phyloP scores from a whole-genome alignment of 495 filamentous ascomycete genomes.

The Talaromyces nanjingensis region DNA sequence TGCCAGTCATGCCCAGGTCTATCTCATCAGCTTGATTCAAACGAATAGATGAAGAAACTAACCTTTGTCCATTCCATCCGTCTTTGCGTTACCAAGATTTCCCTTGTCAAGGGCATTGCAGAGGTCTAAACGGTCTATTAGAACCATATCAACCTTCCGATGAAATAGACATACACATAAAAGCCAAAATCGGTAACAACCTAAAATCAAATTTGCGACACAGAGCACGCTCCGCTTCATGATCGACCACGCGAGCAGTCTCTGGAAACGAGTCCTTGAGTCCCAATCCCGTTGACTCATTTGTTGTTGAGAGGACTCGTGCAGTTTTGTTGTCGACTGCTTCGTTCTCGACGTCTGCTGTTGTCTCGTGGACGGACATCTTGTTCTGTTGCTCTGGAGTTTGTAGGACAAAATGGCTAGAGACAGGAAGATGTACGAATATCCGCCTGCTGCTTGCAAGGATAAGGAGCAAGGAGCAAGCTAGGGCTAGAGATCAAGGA shows the following conservation, averaged over 20 bases:
- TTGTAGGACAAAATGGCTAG: neutral
- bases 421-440: neutral
- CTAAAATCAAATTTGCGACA: conserved; percentile 59
- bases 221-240: conserved; percentile 51
- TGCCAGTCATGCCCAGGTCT: conserved; percentile 25
- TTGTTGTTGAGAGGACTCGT: neutral
- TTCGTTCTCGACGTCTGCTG: conserved; percentile 2
- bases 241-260: conserved; percentile 31
- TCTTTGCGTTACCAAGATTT: conserved; percentile 66
- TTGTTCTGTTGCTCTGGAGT: neutral
- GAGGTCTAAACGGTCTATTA: conserved; percentile 27
- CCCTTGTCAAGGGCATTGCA: conserved; percentile 63
- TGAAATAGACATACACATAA: conserved; percentile 46
- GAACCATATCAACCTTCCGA: neutral
- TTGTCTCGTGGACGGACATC: conserved; percentile 1
- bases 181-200: conserved; percentile 53
- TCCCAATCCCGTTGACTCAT: neutral
- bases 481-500: neutral
- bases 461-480: neutral
- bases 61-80: conserved; percentile 48
- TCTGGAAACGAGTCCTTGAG: conserved; percentile 15
- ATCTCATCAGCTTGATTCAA: neutral
- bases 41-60: conserved; percentile 1
- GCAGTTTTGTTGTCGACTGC: neutral
- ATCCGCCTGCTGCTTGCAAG: neutral